These are phyloP conservation scores for Microsporum audouinii DNA, from an alignment of 2,329 filamentous ascomycete genomes.

Conservation along the genomic window DNA sequence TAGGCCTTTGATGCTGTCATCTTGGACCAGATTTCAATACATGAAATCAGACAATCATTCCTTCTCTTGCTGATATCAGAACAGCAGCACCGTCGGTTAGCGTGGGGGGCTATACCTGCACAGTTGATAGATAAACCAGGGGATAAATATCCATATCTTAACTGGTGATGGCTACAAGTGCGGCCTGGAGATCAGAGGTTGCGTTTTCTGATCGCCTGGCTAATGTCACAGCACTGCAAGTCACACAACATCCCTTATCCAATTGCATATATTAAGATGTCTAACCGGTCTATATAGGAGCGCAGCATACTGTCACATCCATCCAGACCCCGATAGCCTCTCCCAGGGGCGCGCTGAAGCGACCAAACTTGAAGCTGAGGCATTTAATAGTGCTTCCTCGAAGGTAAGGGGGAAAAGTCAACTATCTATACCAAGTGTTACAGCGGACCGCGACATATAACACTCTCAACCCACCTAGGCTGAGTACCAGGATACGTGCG, in stretches of 20 bases:
- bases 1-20: background rate
- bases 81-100: background rate
- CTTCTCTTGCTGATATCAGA: background rate
- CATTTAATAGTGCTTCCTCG: slow-evolving; percentile 28
- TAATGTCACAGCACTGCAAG: slow-evolving; percentile 53
- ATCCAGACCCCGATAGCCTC: slow-evolving; percentile 33
- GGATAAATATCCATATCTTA: background rate
- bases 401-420: slow-evolving; percentile 23
- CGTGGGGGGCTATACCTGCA: background rate
- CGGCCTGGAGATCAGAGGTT: slow-evolving; percentile 42
- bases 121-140: background rate
- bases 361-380: slow-evolving; percentile 48
- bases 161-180: background rate
- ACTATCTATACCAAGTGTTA: background rate
- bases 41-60: background rate
- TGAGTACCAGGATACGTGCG: slow-evolving; percentile 40
- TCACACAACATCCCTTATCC: slow-evolving; percentile 10
- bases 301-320: slow-evolving; percentile 37
- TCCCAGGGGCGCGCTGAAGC: slow-evolving; percentile 47
- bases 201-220: slow-evolving; percentile 52
- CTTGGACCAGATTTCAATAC: background rate
- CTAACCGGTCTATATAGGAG: slow-evolving; percentile 9
- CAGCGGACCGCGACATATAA: background rate
- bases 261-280: background rate
- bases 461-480: slow-evolving; percentile 36